A percentile compares a stretch with the other conserved stretches of the same genome.
Conservation (phyloP, 768 basidiomycete species). For the Kwoniella mangroviensis region DNA sequence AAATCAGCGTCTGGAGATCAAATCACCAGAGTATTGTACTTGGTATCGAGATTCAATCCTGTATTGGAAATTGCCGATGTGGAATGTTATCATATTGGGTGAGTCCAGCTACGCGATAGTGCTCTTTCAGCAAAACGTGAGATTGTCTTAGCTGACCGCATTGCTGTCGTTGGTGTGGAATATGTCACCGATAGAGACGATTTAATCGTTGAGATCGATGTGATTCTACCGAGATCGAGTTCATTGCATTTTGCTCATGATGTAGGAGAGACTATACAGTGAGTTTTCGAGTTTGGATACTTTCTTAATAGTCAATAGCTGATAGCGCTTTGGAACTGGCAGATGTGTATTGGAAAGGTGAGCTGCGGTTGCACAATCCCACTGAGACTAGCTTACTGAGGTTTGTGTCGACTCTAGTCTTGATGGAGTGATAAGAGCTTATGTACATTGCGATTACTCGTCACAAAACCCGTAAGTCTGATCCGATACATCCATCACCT, state of each 20-base stretch:
- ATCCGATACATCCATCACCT: not conserved
- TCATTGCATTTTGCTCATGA: constrained; percentile 58
- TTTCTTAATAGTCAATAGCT: not conserved
- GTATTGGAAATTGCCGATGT: constrained; percentile 57
- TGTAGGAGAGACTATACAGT: constrained; percentile 57
- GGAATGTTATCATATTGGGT: constrained; percentile 59
- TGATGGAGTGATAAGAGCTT: constrained; percentile 56
- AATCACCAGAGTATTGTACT: constrained; percentile 56
- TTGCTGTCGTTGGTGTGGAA: constrained; percentile 7
- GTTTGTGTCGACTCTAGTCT: constrained; percentile 33
- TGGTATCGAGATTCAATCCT: constrained; percentile 59
- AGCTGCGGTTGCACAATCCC: not conserved
- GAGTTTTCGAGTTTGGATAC: constrained; percentile 12
- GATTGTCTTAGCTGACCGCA: no score
- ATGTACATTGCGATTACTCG: constrained; percentile 55
- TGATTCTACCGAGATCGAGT: constrained; percentile 47
- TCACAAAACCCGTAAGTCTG: constrained; percentile 41
- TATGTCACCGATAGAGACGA: constrained; percentile 32
- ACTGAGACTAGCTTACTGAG: not conserved
- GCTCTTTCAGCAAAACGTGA: constrained; percentile 17
- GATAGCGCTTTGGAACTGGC: not conserved
- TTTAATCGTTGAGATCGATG: constrained; percentile 52
- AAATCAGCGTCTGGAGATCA: constrained; percentile 47
- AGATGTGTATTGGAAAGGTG: constrained; percentile 47
- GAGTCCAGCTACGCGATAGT: constrained; percentile 25